Evolutionary conservation across 176 grass and related monocot genomes (phyloP).

Genomic region (Carex scoparia): DNA sequence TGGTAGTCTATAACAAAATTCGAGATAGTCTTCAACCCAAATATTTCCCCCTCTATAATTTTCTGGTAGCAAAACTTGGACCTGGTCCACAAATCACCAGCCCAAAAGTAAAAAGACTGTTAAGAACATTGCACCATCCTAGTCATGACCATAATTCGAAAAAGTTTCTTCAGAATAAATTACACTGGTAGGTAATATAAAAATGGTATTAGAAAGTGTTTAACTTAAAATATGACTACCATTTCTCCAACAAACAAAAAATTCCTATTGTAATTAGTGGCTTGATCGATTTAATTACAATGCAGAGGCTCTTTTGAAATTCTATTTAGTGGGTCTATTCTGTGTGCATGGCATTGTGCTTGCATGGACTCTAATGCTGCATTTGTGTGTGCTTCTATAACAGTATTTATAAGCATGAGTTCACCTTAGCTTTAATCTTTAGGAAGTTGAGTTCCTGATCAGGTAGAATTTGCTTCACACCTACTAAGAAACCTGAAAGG

Average conservation of each 20-base stretch:
- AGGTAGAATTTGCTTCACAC: slow-evolving; percentile 90
- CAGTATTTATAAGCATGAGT: background rate
- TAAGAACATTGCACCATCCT: background rate
- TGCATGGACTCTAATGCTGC: background rate
- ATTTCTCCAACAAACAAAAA: background rate
- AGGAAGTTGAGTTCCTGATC: slow-evolving; percentile 83
- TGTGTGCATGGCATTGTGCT: background rate
- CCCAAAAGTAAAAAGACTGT: background rate
- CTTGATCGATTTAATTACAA: background rate
- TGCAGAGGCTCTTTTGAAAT: background rate
- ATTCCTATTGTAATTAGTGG: background rate
- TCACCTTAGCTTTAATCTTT: slow-evolving; percentile 91
- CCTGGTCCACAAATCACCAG: background rate
- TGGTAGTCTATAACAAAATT: background rate
- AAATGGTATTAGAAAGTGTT: background rate
- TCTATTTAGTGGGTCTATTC: background rate
- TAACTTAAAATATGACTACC: background rate
- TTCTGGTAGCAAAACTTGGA: background rate
- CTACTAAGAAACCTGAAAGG: slow-evolving; percentile 85
- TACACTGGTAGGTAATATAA: background rate
- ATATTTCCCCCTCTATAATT: background rate
- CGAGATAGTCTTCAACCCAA: background rate
- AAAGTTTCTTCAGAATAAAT: background rate
- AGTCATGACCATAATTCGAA: background rate
- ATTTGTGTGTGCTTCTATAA: background rate